A percentile compares a stretch with the other conserved stretches of the same genome.
Conservation (phyloP, 805 yeast genomes). For the Yarrowia divulgata region DNA sequence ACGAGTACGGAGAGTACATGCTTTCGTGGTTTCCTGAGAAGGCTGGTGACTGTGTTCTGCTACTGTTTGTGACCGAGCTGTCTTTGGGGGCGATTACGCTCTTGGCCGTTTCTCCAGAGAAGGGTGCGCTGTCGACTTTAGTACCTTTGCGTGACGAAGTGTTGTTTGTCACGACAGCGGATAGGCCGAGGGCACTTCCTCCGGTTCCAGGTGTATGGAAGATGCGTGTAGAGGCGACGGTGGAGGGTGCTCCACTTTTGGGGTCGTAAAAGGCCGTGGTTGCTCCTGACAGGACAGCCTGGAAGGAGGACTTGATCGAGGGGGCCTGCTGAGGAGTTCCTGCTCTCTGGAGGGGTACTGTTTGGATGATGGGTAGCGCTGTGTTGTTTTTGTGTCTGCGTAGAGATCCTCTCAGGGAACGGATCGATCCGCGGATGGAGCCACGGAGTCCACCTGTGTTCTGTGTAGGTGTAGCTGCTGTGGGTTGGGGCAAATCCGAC, state of each 20-base stretch:
- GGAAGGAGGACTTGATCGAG: background rate
- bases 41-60: slow-evolving; percentile 31
- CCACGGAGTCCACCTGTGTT: slow-evolving; percentile 19
- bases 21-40: slow-evolving; percentile 16
- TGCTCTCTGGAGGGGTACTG: slow-evolving; percentile 13
- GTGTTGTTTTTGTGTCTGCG: slow-evolving; percentile 24
- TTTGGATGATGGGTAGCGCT: background rate
- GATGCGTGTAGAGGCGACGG: slow-evolving; percentile 11
- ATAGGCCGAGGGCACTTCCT: background rate
- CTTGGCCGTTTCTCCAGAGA: slow-evolving; percentile 18
- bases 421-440: slow-evolving; percentile 26
- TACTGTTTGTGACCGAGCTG: slow-evolving; percentile 30
- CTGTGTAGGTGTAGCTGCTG: background rate
- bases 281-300: slow-evolving; percentile 16
- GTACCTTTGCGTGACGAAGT: background rate
- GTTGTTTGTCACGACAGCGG: background rate
- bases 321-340: slow-evolving; percentile 15
- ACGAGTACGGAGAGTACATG: slow-evolving; percentile 28
- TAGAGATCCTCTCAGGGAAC: slow-evolving; percentile 26
- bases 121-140: background rate
- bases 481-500: background rate
- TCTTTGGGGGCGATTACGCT: slow-evolving; percentile 7
- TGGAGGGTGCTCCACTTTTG: slow-evolving; percentile 20
- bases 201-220: slow-evolving; percentile 29
- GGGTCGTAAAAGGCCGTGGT: slow-evolving; percentile 24